Evolutionary conservation across 768 basidiomycete genomes (phyloP).

Genomic region (Auriscalpium orientale): DNA sequence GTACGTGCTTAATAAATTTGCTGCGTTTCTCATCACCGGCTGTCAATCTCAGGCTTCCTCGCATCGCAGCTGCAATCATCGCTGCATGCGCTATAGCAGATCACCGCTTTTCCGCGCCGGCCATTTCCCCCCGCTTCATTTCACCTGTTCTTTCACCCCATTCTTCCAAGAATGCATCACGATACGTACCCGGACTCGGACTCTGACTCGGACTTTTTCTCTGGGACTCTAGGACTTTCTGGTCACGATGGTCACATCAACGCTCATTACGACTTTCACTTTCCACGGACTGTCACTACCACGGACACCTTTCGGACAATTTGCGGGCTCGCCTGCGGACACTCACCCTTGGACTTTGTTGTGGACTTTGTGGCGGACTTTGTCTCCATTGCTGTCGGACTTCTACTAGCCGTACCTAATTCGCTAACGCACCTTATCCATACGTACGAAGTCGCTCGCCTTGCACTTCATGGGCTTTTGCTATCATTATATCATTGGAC

Average conservation of each 20-base stretch:
- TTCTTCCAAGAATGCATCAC: background rate
- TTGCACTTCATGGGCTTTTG: too few relatives aligned
- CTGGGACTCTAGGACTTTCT: background rate
- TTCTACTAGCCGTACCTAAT: too few relatives aligned
- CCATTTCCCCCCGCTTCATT: background rate
- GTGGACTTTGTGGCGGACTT: too few relatives aligned
- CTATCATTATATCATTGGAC: too few relatives aligned
- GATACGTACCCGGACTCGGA: background rate
- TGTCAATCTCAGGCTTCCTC: background rate
- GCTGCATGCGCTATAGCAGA: background rate
- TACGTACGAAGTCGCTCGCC: too few relatives aligned
- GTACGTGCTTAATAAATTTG: slow-evolving; percentile 1
- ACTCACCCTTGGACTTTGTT: background rate
- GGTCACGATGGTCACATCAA: background rate
- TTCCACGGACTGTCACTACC: background rate
- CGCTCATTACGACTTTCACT: background rate
- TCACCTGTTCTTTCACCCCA: background rate
- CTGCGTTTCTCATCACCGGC: background rate
- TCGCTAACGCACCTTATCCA: too few relatives aligned
- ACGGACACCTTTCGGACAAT: background rate
- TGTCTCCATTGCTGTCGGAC: too few relatives aligned
- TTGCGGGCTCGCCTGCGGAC: background rate
- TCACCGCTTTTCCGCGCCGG: background rate
- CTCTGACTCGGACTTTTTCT: background rate
- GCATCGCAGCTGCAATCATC: background rate